These are phyloP conservation scores for Epichloe bromicola DNA, from an alignment of 2,329 filamentous ascomycete species.

Conservation along the genomic window DNA sequence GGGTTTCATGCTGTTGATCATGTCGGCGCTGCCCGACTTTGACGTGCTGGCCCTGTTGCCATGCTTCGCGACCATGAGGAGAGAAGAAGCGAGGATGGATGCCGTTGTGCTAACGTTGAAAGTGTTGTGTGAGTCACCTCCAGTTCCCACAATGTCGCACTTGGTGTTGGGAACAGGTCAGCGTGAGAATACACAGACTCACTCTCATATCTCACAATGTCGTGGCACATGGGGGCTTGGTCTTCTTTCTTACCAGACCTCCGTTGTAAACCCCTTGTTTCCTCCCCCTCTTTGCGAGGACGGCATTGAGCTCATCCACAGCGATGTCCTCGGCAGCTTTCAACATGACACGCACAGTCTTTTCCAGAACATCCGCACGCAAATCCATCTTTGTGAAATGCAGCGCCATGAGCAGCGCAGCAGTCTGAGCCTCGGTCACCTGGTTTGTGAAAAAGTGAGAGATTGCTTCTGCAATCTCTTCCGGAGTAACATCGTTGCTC, in stretches of 20 bases:
- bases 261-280: constrained; percentile 66
- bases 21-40: constrained; percentile 87
- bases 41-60: constrained; percentile 93
- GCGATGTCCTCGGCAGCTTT: constrained; percentile 64
- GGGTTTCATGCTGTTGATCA: constrained; percentile 64
- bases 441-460: constrained; percentile 84
- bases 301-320: constrained; percentile 41
- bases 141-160: constrained; percentile 94
- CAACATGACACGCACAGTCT: constrained; percentile 75
- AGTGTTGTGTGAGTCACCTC: constrained; percentile 90
- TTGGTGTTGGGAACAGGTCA: constrained; percentile 19
- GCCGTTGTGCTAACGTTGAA: constrained; percentile 97
- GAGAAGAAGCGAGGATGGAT: constrained; percentile 77
- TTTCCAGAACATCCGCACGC: constrained; percentile 71
- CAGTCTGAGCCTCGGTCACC: constrained; percentile 77
- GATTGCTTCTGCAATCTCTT: constrained; percentile 82
- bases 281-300: constrained; percentile 47
- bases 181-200: constrained; percentile 5
- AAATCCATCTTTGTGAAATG: constrained; percentile 85
- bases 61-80: constrained; percentile 84
- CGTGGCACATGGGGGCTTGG: not conserved
- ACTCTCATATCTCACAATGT: not conserved
- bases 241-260: constrained; percentile 52
- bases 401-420: constrained; percentile 75
- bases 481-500: constrained; percentile 46